Evolutionary conservation across 1,139 yeast species (phyloP).

Genomic region (Pneumocystis carinii): DNA sequence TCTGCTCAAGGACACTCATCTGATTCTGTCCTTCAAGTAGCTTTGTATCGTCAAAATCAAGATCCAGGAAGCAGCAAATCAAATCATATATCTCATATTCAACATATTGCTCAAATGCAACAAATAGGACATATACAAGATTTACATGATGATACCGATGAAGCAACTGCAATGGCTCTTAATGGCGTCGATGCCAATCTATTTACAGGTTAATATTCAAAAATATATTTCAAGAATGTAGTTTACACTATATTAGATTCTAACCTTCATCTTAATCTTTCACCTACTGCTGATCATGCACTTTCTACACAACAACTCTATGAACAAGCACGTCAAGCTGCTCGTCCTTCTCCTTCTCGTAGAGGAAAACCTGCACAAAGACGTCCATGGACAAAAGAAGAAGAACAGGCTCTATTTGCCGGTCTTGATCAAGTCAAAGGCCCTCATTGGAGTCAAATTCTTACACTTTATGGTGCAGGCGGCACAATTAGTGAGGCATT

Average conservation of each 20-base stretch:
- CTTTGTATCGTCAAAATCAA: neutral
- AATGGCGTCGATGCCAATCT: neutral
- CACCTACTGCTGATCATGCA: neutral
- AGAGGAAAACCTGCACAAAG: slow-evolving; percentile 25
- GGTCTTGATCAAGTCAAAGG: slow-evolving; percentile 68
- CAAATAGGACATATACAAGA: neutral
- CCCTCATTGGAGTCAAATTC: slow-evolving; percentile 81
- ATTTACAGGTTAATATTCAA: neutral
- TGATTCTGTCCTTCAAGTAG: neutral
- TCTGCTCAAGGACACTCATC: neutral
- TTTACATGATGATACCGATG: neutral
- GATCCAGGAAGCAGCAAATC: neutral
- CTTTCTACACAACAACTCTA: neutral
- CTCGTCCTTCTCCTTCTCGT: slow-evolving; percentile 6
- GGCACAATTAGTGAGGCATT: slow-evolving; percentile 72
- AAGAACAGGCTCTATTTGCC: slow-evolving; percentile 68
- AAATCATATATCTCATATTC: neutral
- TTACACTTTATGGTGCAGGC: slow-evolving; percentile 77
- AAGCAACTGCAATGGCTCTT: neutral
- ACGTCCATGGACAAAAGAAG: slow-evolving; percentile 77
- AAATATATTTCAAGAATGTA: neutral
- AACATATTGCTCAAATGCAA: neutral
- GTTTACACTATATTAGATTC: neutral
- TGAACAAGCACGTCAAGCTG: slow-evolving; percentile 4
- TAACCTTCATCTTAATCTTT: neutral